These are phyloP conservation scores for Ephemerocybe angulata DNA, from an alignment of 768 basidiomycete genomes.

Conservation along the genomic window DNA sequence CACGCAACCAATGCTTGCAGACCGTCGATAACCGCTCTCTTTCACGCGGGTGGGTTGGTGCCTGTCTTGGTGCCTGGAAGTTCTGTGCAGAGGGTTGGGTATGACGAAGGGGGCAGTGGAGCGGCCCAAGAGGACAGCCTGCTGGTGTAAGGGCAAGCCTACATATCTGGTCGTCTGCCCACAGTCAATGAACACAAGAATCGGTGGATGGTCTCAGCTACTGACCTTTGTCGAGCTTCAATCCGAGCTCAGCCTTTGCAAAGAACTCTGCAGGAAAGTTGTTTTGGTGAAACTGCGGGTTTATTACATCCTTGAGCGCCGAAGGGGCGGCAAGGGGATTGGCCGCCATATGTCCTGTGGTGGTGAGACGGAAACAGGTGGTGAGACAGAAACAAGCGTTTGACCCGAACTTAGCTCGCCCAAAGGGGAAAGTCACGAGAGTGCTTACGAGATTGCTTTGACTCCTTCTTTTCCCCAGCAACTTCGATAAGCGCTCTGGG, in stretches of 20 bases:
- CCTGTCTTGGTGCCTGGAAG: conserved; percentile 82
- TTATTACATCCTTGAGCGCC: conserved; percentile 62
- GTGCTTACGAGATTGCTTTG: too few species aligned
- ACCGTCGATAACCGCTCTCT: conserved; percentile 85
- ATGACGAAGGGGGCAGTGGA: conserved; percentile 89
- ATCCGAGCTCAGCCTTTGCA: conserved; percentile 75
- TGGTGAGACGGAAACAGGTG: conserved; percentile 30
- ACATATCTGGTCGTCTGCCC: conserved; percentile 90
- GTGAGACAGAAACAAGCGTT: conserved; percentile 36
- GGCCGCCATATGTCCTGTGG: conserved; percentile 28
- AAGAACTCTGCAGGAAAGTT: conserved; percentile 78
- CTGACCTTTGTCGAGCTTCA: conserved; percentile 90
- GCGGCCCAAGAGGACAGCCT: conserved; percentile 88
- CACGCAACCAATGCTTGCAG: conserved; percentile 98
- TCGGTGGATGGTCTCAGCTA: conserved; percentile 6
- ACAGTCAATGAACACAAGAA: neutral
- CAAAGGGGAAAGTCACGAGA: too few species aligned
- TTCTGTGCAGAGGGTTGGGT: conserved; percentile 85
- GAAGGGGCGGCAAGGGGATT: conserved; percentile 58
- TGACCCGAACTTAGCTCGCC: too few species aligned
- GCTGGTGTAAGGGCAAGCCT: conserved; percentile 73
- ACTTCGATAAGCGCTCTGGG: too few species aligned
- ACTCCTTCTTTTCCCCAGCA: too few species aligned
- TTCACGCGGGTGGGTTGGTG: conserved; percentile 80
- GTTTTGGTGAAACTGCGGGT: conserved; percentile 94